Evolutionary conservation across 2,329 filamentous ascomycete genomes (phyloP), one percentile per base, ranked within the genome.

Genomic region (Penicillium hesseltinei): DNA sequence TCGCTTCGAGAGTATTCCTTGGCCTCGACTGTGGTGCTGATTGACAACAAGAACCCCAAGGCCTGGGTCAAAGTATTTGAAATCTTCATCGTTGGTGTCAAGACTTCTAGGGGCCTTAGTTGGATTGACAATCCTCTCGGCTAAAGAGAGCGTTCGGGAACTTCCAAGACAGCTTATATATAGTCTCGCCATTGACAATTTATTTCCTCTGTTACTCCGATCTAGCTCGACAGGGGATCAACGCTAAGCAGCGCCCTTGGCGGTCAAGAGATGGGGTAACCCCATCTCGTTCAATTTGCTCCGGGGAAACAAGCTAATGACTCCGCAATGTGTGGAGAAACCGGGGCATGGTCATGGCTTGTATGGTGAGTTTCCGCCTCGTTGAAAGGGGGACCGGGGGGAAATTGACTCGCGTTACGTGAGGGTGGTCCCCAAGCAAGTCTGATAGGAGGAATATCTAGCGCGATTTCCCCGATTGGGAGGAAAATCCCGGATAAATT

Each of bases 1-100:
- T 68, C 57, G 38, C 61, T 67, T 46, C 70, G 57, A 25, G 64
- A 66, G 21, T 57, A 50, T 5, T 25, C 55, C 36, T 33, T 60
- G 5, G 64, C 62, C 5, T 71, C 60, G 4, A 56, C 63, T 9
- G 60, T 27, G 3, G 56, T 17, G 10, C 63, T 57, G 13, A 71
- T 57, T 6, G 65, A 65, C 21, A 31, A 66, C 33, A 11, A 60
- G 29, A 72, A 50, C n/a, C 62, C 56, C 35, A 64, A 51, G 29
- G 60, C 62, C 35, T 68, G 65, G 29, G 62, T 61, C 38, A 71
- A 52, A 25, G 60, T 31, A 52, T 58, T 61, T 15, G 65, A 61
- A 42, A 70, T 40, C 59, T 66, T 72, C 69, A 72, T 71, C 15
- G 31, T 60, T 15, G 23, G 19, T 51, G 31, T 21, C n/a, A 36